phyloP scores from a whole-genome alignment of 2,329 filamentous ascomycete genomes.

The Arthrobotrys musiformis region DNA sequence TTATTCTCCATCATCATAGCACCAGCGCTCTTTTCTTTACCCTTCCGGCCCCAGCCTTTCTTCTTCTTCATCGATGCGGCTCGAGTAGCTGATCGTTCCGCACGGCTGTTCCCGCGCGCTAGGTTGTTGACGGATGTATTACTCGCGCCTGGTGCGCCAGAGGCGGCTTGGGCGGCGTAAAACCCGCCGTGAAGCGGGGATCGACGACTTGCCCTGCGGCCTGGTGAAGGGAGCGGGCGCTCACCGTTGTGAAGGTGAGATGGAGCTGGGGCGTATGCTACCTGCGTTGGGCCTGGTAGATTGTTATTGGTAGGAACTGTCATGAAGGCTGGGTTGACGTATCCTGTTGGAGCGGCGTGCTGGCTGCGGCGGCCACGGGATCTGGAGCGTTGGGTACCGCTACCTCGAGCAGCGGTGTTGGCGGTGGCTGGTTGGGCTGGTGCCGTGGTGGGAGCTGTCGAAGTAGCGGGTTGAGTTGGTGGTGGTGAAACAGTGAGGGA shows the following conservation, averaged over 20 bases:
- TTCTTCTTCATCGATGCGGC: conserved; percentile 57
- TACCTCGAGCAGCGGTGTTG: not conserved
- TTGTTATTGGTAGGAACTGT: conserved; percentile 10
- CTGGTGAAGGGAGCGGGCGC: conserved; percentile 48
- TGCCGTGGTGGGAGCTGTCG: not conserved
- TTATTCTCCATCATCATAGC: conserved; percentile 39
- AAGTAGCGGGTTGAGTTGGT: conserved; percentile 24
- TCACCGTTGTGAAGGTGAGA: not conserved
- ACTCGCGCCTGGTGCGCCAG: conserved; percentile 29
- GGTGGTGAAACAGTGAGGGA: conserved; percentile 33
- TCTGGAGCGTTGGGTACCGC: conserved; percentile 18
- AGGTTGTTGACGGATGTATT: conserved; percentile 53
- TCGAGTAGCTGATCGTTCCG: conserved; percentile 58
- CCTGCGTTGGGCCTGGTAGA: not conserved
- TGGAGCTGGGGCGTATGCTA: conserved; percentile 10
- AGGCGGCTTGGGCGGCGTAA: conserved; percentile 17
- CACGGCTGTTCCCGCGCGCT: conserved; percentile 48
- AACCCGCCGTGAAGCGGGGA: conserved; percentile 50
- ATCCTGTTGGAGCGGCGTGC: not conserved
- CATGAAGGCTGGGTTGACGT: conserved; percentile 49
- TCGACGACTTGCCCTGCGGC: conserved; percentile 32
- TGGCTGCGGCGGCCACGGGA: conserved; percentile 30
- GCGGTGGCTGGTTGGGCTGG: not conserved
- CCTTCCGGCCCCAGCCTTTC: conserved; percentile 54
- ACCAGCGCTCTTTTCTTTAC: conserved; percentile 42